Evolutionary conservation across 805 yeast genomes (phyloP), one percentile per base, ranked within the genome.

Genomic region (Tetrapisispora namnaoensis): DNA sequence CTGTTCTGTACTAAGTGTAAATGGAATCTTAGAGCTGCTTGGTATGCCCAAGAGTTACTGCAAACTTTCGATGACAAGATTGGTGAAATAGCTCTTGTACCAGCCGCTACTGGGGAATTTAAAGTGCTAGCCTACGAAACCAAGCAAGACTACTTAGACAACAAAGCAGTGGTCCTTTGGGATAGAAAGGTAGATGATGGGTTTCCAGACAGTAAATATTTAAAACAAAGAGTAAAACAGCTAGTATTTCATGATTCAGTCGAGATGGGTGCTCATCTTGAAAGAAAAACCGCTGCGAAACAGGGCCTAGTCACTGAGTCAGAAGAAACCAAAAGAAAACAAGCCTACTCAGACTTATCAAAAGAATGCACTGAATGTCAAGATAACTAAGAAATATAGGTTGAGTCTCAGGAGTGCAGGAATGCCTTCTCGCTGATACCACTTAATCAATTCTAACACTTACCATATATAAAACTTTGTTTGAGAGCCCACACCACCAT

Each of bases 11-110:
- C 84, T 37, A 78, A 76, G 60, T 88, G 96, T 70, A 83, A 84
- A 58, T 88, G 96, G 96, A 84, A 85, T 57, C 75, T 86, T 43
- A 70, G 96, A 13, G 95, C 96, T 1, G 75, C 86, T 0, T 89
- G 96, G 96, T 86, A 86, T 56, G 70, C 80, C 32, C 95, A 86
- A 61, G 96, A 88, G 64, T 69, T 89, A 1, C 67, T 88, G n/a
- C 87, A 84, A 58, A 89, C 96, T 0, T 89, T 87, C 63, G 82
- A 80, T 3, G 63, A 66, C 4, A 69, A 70, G 21, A 58, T 80
- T 8, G 80, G 80, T 16, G 83, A 82, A 49, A 76, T 81, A 2
- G 67, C 79, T 0, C 60, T 76, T 61, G 64, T 67, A 42, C 73
- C 87, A 59, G 60, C 72, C 47, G 59, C 67, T 48, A 59, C 73